Evolutionary conservation across 208 protist genomes (phyloP), one percentile per base, ranked within the genome.

Genomic region (Leishmania martiniquensis): DNA sequence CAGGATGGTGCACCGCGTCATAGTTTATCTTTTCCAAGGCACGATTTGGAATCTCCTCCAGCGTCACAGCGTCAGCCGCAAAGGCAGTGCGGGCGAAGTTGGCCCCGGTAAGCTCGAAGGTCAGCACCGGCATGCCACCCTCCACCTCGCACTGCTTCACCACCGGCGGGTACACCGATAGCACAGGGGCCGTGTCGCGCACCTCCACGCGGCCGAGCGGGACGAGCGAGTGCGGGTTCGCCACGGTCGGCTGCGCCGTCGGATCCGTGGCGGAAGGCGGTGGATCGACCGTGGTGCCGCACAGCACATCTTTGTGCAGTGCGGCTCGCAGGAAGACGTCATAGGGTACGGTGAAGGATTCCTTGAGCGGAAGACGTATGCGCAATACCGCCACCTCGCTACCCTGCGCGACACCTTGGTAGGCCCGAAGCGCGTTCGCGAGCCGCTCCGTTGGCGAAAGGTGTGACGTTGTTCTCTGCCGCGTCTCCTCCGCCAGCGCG

Each of bases 61-160:
- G 80, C 57, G 78, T 37, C 12, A 97, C 82, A 17, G 76, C 80
- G 29, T 85, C 83, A 1, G 72, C 69, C 0, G 77, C 32, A 77
- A 89, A 89, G 39, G 39, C 2, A 25, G 77, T 66, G 13, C 7
- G 69, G 4, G 76, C 76, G 54, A 93, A 93, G 63, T 62, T 81
- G 12, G 86, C 87, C 29, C 93, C 93, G 17, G 71, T 85, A 49
- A 97, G 75, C 77, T 89, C 88, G 17, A 97, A 72, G 37, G 83
- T 67, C 59, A 97, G 77, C 45, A 88, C 67, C 69, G 93, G 93
- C 52, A 94, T 54, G 60, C 81, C 85, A n/a, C 90, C 89, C 83
- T 97, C 93, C 52, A 97, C 83, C 83, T 96, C 93, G 72, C 93
- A 97, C 82, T 97, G 91, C 84, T 94, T 97, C 59, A 97, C 77